phyloP scores from a whole-genome alignment of 306 rosid genomes.

The Amphicarpaea edgeworthii region DNA sequence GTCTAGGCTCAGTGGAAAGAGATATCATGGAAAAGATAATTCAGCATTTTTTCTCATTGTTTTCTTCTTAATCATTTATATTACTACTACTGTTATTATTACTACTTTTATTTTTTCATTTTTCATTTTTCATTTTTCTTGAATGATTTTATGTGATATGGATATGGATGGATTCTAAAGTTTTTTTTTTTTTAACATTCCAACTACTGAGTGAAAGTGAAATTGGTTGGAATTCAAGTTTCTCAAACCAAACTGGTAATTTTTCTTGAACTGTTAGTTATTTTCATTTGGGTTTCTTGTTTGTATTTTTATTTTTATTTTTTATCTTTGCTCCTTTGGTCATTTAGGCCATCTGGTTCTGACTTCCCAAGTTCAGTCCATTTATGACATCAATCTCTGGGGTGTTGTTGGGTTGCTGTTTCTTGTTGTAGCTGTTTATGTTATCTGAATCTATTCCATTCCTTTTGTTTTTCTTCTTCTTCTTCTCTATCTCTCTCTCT shows the following conservation, averaged over 20 bases:
- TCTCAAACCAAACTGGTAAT: slow-evolving; percentile 57
- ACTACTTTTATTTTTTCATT: neutral
- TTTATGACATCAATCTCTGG: slow-evolving; percentile 54
- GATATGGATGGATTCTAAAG: slow-evolving; percentile 36
- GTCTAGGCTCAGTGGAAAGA: slow-evolving; percentile 51
- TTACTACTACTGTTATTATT: neutral
- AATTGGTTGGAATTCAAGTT: slow-evolving; percentile 47
- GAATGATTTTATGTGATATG: neutral
- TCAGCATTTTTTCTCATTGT: slow-evolving; percentile 19
- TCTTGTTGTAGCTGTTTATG: slow-evolving; percentile 45
- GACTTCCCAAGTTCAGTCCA: slow-evolving; percentile 43
- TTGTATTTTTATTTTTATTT: neutral
- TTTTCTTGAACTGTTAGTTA: slow-evolving; percentile 43
- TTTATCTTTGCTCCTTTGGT: slow-evolving; percentile 27
- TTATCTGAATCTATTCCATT: slow-evolving; percentile 68
- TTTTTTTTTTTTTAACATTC: slow-evolving; percentile 28
- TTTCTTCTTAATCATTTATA: neutral
- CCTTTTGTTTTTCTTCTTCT: slow-evolving; percentile 36
- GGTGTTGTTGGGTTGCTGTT: slow-evolving; percentile 53
- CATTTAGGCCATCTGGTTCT: slow-evolving; percentile 43
- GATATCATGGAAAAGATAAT: slow-evolving; percentile 48
- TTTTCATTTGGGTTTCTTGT: slow-evolving; percentile 45
- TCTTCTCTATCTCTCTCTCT: slow-evolving; percentile 17
- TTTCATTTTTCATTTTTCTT: neutral
- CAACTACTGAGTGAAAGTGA: slow-evolving; percentile 29